These are phyloP conservation scores for Fusarium sacchari DNA, from an alignment of 2,329 filamentous ascomycete species.

Conservation along the genomic window DNA sequence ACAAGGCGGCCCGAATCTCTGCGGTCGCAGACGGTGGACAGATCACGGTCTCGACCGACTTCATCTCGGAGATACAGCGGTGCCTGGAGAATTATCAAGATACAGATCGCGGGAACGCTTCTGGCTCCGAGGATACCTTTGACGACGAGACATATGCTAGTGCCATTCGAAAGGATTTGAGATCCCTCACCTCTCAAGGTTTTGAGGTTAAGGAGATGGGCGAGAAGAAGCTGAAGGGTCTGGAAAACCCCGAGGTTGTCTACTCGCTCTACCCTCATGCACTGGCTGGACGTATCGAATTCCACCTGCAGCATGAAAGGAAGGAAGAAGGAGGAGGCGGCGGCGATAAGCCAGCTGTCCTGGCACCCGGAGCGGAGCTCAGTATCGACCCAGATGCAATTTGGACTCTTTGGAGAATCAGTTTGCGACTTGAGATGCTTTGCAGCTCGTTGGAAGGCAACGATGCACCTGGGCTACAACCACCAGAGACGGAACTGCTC, in stretches of 20 bases:
- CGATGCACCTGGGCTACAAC: conserved; percentile 70
- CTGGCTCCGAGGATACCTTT: conserved; percentile 73
- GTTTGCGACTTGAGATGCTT: conserved; percentile 89
- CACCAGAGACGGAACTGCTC: conserved; percentile 84
- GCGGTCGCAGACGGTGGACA: conserved; percentile 95
- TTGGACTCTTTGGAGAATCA: conserved; percentile 91
- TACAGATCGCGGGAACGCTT: conserved; percentile 75
- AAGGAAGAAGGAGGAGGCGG: conserved; percentile 55
- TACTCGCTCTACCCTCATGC: conserved; percentile 95
- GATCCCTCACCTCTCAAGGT: conserved; percentile 86
- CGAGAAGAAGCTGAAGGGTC: conserved; percentile 92
- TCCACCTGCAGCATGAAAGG: conserved; percentile 66
- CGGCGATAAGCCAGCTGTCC: conserved; percentile 67
- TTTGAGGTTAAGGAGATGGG: conserved; percentile 98
- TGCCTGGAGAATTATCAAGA: conserved; percentile 92
- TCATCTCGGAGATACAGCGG: conserved; percentile 94
- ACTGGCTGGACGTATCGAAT: conserved; percentile 80
- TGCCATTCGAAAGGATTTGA: conserved; percentile 86
- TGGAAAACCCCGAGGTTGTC: conserved; percentile 96
- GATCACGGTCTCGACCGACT: conserved; percentile 96
- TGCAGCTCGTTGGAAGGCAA: conserved; percentile 87
- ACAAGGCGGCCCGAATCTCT: conserved; percentile 93
- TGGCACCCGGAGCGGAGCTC: conserved; percentile 73
- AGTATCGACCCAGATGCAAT: conserved; percentile 84
- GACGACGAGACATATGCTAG: conserved; percentile 79